Evolutionary conservation across 2,329 filamentous ascomycete genomes (phyloP).

Genomic region (Phaeophleospora eucalypticola): DNA sequence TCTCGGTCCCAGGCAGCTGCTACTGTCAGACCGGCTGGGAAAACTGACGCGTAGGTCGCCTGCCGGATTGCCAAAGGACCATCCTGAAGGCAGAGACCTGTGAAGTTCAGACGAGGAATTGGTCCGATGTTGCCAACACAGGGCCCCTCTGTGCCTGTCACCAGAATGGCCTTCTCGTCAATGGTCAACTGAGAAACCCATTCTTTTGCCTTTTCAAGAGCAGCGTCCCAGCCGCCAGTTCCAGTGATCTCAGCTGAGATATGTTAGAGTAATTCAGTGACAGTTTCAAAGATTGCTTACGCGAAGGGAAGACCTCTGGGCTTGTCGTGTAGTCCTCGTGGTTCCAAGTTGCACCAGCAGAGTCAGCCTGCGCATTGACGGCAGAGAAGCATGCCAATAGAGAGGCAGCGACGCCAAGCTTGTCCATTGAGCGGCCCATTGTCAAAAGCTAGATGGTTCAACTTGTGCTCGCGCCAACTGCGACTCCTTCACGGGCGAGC

Average conservation of each 20-base stretch:
- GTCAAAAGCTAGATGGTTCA: neutral
- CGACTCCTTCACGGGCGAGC: neutral
- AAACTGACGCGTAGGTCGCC: conserved; percentile 36
- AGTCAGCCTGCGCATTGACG: conserved; percentile 14
- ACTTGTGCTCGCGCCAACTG: neutral
- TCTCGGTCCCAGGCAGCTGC: conserved; percentile 40
- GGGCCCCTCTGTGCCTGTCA: conserved; percentile 24
- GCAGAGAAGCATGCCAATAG: conserved; percentile 13
- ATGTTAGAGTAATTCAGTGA: neutral
- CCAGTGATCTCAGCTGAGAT: conserved; percentile 19
- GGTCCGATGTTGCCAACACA: conserved; percentile 28
- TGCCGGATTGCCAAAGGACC: conserved; percentile 65
- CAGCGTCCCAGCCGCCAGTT: conserved; percentile 33
- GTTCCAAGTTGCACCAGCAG: conserved; percentile 16
- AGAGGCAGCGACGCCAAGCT: conserved; percentile 12
- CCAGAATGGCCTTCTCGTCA: conserved; percentile 40
- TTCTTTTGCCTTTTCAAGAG: conserved; percentile 38
- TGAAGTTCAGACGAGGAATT: conserved; percentile 37
- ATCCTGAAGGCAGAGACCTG: conserved; percentile 35
- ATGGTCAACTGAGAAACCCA: conserved; percentile 38
- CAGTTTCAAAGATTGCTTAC: conserved; percentile 4
- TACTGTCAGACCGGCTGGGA: conserved; percentile 35
- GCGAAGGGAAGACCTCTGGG: conserved; percentile 19
- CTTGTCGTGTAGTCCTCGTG: conserved; percentile 21
- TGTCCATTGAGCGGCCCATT: conserved; percentile 12